These are phyloP conservation scores for Protomyces pachydermus DNA, from an alignment of 1,139 yeast genomes.

Conservation along the genomic window DNA sequence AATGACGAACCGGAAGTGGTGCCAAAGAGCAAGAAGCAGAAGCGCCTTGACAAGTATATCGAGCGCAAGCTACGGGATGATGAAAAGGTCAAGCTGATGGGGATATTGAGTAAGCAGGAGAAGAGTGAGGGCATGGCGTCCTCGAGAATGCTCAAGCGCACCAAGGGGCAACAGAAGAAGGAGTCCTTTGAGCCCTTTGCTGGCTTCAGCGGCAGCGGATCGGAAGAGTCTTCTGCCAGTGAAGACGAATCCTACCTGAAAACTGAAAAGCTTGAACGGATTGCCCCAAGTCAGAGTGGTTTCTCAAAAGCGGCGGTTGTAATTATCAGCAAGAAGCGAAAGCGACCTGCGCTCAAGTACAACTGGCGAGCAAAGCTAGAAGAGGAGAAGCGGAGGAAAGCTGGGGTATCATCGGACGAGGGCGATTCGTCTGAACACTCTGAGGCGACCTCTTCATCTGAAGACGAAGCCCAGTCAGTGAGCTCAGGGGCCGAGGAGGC, in stretches of 20 bases:
- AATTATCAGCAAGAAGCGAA: background rate
- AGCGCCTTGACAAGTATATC: constrained; percentile 49
- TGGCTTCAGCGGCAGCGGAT: constrained; percentile 38
- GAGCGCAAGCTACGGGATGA: constrained; percentile 88
- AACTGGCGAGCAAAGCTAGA: constrained; percentile 26
- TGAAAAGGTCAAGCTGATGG: constrained; percentile 72
- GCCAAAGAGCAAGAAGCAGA: constrained; percentile 54
- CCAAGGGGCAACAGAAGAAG: constrained; percentile 54
- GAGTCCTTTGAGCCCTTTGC: constrained; percentile 46
- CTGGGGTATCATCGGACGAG: constrained; percentile 14
- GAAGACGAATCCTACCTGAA: constrained; percentile 1
- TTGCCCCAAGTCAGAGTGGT: background rate
- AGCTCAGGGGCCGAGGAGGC: background rate
- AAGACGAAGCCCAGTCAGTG: background rate
- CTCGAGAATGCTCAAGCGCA: constrained; percentile 63
- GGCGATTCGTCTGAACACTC: constrained; percentile 25
- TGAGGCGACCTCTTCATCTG: constrained; percentile 1
- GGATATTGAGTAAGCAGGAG: constrained; percentile 64
- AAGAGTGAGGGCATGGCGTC: constrained; percentile 74
- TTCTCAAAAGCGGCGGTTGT: background rate
- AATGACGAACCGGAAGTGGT: constrained; percentile 46
- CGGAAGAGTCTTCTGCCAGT: constrained; percentile 40
- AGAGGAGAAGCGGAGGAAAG: constrained; percentile 12
- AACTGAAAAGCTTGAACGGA: background rate
- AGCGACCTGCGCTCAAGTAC: constrained; percentile 10